These are phyloP conservation scores for Cladophialophora yegresii DNA, from an alignment of 2,329 filamentous ascomycete genomes.

Conservation along the genomic window DNA sequence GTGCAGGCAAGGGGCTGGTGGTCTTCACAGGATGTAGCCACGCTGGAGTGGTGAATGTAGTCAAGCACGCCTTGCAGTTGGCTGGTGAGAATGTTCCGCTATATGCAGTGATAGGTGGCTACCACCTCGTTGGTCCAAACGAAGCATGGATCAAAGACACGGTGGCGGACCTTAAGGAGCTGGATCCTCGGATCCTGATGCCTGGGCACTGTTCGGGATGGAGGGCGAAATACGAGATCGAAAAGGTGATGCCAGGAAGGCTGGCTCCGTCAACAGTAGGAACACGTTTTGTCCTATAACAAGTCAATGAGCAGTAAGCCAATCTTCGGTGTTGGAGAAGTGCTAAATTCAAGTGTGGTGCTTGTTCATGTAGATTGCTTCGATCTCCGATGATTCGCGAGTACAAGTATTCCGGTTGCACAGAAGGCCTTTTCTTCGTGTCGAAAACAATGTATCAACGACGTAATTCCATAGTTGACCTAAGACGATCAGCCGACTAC, in stretches of 20 bases:
- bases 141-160: conserved; percentile 49
- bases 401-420: background rate
- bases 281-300: conserved; percentile 45
- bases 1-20: conserved; percentile 54
- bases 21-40: conserved; percentile 61
- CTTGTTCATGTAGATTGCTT: background rate
- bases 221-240: conserved; percentile 57
- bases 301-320: background rate
- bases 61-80: conserved; percentile 50
- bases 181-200: conserved; percentile 54
- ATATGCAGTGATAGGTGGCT: conserved; percentile 57
- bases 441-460: too few species aligned
- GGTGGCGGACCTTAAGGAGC: conserved; percentile 51
- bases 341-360: background rate
- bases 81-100: conserved; percentile 45
- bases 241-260: conserved; percentile 54
- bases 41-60: conserved; percentile 57
- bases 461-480: too few species aligned
- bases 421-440: background rate
- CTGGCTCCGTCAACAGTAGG: conserved; percentile 57
- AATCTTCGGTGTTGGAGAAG: background rate
- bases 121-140: conserved; percentile 55
- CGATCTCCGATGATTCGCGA: background rate
- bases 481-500: too few species aligned
- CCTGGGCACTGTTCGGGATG: conserved; percentile 61